Evolutionary conservation across 768 basidiomycete genomes (phyloP), one percentile per base, ranked within the genome.

Genomic region (Rhizopogon vesiculosus): DNA sequence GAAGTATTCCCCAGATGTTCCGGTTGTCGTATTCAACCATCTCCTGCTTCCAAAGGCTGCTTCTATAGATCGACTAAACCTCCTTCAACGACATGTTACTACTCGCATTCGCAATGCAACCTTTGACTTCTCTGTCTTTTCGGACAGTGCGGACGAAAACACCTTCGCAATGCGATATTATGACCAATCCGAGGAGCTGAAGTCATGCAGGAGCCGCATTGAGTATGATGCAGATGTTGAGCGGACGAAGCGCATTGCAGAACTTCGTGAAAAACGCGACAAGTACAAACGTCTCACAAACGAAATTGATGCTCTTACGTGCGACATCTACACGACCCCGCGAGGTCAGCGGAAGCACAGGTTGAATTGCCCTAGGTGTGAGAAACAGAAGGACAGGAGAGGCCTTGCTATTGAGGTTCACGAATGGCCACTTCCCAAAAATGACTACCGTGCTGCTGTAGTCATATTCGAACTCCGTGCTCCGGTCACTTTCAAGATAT

Each of bases 371-470:
- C 2, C 19, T 2, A 73, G 64, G 51, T 77, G 76, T 40, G 7
- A 6, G 0, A 55, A 68, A 13, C 35, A 63, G 19, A 38, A n/a
- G 1, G 3, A 60, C 40, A 65, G 68, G 0, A 7, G 33, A 0
- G 3, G 0, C 0, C 57, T 77, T 62, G 10, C 12, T 0, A 77
- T 78, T 25, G 10, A 31, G 3, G 61, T 73, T 9, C 66, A 73
- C 43, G 77, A 79, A 57, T 75, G 75, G 75, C 77, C 76, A 2
- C 59, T 79, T 19, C 74, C 77, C 2, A 28, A 58, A 8, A 42
- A 67, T 25, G 19, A 8, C 6, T 18, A 56, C 12, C 39, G 54
- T 16, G 62, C 63, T 0, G 61, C 70, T 55, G 59, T 62, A 0
- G 61, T 66, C 12, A 62, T 77, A 2, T 77, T 78, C 52, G 75